phyloP scores from a whole-genome alignment of 352 stramenopile genomes.

The Globisporangium echinulatum region DNA sequence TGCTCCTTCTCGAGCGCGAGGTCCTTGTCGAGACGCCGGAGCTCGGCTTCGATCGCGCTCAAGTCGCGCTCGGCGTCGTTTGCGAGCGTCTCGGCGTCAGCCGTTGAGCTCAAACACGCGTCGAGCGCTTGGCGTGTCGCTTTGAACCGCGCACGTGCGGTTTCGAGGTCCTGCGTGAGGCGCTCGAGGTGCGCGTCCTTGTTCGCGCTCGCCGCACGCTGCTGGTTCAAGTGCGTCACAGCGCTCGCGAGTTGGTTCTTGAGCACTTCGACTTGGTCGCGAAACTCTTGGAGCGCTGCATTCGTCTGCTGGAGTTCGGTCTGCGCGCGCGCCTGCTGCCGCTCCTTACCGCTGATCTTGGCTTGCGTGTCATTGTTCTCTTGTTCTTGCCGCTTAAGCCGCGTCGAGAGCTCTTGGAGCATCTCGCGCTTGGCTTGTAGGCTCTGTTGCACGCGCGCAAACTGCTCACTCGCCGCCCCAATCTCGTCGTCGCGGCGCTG shows the following conservation, averaged over 20 bases:
- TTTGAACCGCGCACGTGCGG: constrained; percentile 66
- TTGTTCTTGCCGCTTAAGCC: constrained; percentile 79
- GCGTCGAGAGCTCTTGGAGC: constrained; percentile 66
- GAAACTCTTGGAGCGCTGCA: constrained; percentile 70
- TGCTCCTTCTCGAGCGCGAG: constrained; percentile 86
- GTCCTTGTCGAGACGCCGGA: constrained; percentile 69
- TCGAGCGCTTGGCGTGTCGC: constrained; percentile 76
- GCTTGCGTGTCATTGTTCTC: constrained; percentile 81
- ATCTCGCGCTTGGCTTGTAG: constrained; percentile 60
- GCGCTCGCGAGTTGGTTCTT: constrained; percentile 88
- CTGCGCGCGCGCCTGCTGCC: constrained; percentile 60
- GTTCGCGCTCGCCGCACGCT: constrained; percentile 73
- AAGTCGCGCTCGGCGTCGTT: constrained; percentile 84
- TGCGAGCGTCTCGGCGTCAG: constrained; percentile 75
- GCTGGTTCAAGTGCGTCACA: constrained; percentile 79
- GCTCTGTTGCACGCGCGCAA: constrained; percentile 53
- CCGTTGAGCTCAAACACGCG: constrained; percentile 53
- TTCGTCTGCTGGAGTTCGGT: constrained; percentile 56
- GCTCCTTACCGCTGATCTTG: constrained; percentile 65
- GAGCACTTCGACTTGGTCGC: constrained; percentile 89
- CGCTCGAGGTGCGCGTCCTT: constrained; percentile 67
- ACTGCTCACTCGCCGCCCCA: constrained; percentile 84
- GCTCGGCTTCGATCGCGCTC: constrained; percentile 51
- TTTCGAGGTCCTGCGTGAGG: constrained; percentile 73
- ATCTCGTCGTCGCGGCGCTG: constrained; percentile 92